These are phyloP conservation scores for Stipa capillata DNA, from an alignment of 176 grass and related monocot species.

Conservation along the genomic window DNA sequence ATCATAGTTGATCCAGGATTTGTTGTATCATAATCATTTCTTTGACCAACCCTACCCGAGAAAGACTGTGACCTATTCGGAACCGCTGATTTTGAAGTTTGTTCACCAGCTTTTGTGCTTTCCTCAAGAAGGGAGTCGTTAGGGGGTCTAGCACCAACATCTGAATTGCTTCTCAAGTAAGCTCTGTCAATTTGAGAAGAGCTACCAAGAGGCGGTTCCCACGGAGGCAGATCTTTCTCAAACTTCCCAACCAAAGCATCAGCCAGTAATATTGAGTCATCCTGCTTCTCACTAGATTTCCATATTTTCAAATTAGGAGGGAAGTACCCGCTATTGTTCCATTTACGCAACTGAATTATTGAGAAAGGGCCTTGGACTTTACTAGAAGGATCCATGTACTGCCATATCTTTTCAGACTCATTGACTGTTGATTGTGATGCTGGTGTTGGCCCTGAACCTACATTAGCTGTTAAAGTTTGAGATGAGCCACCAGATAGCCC, in stretches of 20 bases:
- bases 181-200: constrained; percentile 27
- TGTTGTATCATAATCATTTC: constrained; percentile 7
- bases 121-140: constrained; percentile 6
- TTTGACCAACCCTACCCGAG: constrained; percentile 16
- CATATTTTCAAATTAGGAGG: constrained; percentile 81
- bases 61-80: constrained; percentile 25
- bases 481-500: constrained; percentile 19
- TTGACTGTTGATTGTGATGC: constrained; percentile 27
- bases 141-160: constrained; percentile 16
- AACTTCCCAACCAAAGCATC: constrained; percentile 90
- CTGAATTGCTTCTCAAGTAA: constrained; percentile 22
- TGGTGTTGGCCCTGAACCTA: constrained; percentile 17
- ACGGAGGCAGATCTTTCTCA: constrained; percentile 67
- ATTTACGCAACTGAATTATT: constrained; percentile 85
- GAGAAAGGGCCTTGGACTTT: constrained; percentile 97
- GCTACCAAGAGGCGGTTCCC: constrained; percentile 38
- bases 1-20: constrained; percentile 30
- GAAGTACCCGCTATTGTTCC: constrained; percentile 87
- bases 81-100: constrained; percentile 27
- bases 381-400: constrained; percentile 74
- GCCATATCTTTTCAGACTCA: constrained; percentile 92
- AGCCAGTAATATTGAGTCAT: constrained; percentile 72
- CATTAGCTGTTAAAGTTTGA: constrained; percentile 20
- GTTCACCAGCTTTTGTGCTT: constrained; percentile 21
- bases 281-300: constrained; percentile 74